These are phyloP conservation scores for Cyclotella distinguenda DNA, from an alignment of 108 stramenopile genomes.

Conservation along the genomic window DNA sequence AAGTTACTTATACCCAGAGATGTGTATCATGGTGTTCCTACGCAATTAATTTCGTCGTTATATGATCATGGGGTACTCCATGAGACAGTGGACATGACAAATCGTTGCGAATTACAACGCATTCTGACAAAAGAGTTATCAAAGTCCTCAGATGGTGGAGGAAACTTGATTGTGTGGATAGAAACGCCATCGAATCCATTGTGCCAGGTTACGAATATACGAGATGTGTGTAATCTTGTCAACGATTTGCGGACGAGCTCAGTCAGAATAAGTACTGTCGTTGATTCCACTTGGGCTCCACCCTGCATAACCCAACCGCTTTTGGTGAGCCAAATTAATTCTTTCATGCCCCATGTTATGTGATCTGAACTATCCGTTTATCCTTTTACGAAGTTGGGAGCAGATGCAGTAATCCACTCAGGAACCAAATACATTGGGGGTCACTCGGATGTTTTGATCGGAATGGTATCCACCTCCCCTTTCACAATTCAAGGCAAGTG, in stretches of 20 bases:
- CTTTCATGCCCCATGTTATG: not conserved
- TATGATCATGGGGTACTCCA: slow-evolving; percentile 51
- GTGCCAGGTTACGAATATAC: slow-evolving; percentile 76
- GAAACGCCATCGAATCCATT: slow-evolving; percentile 91
- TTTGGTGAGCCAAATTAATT: slow-evolving; percentile 16
- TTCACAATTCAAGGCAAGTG: slow-evolving; percentile 48
- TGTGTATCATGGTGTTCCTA: slow-evolving; percentile 85
- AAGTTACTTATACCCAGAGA: slow-evolving; percentile 71
- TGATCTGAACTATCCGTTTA: not conserved
- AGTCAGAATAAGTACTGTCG: slow-evolving; percentile 59
- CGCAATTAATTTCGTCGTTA: slow-evolving; percentile 56
- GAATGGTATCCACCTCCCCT: slow-evolving; percentile 71
- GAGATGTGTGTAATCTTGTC: slow-evolving; percentile 46
- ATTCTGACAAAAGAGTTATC: slow-evolving; percentile 30
- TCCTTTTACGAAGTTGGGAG: slow-evolving; percentile 48
- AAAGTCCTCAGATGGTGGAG: slow-evolving; percentile 2
- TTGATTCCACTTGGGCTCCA: slow-evolving; percentile 87
- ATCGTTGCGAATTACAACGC: slow-evolving; percentile 18
- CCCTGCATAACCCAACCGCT: slow-evolving; percentile 78
- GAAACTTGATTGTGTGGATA: slow-evolving; percentile 82
- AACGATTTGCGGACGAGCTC: not conserved
- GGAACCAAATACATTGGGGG: slow-evolving; percentile 91
- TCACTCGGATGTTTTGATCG: slow-evolving; percentile 85
- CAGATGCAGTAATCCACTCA: slow-evolving; percentile 79
- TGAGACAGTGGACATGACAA: slow-evolving; percentile 58